Base-by-base conservation (phyloP, 1,284 basidiomycete genomes). In the Tilletia indica region DNA sequence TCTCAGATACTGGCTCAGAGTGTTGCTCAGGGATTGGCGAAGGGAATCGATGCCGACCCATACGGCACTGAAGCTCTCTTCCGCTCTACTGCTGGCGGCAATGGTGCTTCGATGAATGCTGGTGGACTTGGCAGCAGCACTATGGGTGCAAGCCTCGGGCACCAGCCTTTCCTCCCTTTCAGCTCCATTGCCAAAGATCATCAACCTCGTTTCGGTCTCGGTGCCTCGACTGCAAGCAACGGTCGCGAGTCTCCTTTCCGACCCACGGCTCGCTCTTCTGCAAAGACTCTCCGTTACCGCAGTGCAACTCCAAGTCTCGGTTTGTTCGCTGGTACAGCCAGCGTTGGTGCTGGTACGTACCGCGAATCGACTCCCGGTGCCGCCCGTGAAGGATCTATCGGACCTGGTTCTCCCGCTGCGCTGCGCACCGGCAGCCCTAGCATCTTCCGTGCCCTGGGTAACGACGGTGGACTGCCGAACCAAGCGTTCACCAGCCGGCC, bases 1-100 rank as follows among this genome's bases (percentile, higher is more conserved):
- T 68, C 54, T 31, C 38, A 47, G 45, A 80, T 48, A 66, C 61
- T 74, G 45, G 79, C 79, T 67, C 77, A 74, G 36, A 69, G 68
- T 51, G 71, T 76, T 3, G 81, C 45, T 48, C 38, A 66, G n/a
- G 39, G 38, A 58, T 72, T 54, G 16, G 51, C 51, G 8, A 54
- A 54, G 51, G 51, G 79, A 67, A 92, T 98, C 80, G 91, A 92
- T 66, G 91, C 94, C 82, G 88, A 88, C 79, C 94, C 96, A 0
- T 94, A 98, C 82, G 92, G 92, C 56, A 88, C 90, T 72, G 94
- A 93, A 81, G 86, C 86, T 19, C 83, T 89, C 54, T 88, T 89
- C 76, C 81, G 83, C 67, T 73, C 74, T 12, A 72, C 73, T 66
- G 72, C 70, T 0, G 67, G 80, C 72, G 75, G 73, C 48, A 71